Conservation (phyloP, 768 basidiomycete species). For the Pisolithus sp. region DNA sequence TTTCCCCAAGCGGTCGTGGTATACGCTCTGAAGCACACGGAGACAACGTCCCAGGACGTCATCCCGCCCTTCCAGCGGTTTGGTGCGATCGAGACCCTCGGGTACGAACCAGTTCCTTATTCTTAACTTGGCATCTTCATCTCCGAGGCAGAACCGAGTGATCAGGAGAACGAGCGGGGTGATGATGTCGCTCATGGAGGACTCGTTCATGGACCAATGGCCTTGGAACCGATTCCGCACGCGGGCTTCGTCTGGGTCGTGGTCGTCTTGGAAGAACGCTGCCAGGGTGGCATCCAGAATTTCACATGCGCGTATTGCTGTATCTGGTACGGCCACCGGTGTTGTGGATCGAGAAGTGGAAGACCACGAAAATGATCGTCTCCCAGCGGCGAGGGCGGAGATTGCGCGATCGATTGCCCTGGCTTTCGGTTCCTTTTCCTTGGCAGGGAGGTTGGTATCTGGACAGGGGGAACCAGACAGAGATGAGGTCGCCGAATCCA, state of each 20-base stretch:
- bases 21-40: conserved; percentile 67
- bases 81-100: conserved; percentile 70
- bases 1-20: conserved; percentile 66
- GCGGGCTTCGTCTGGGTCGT: conserved; percentile 57
- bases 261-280: conserved; percentile 61
- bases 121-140: conserved; percentile 48
- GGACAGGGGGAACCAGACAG: conserved; percentile 13
- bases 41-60: conserved; percentile 77
- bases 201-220: conserved; percentile 30
- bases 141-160: conserved; percentile 60
- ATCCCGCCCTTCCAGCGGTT: conserved; percentile 63
- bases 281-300: conserved; percentile 54
- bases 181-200: conserved; percentile 69
- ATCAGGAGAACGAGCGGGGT: conserved; percentile 74
- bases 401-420: conserved; percentile 23
- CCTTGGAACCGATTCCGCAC: conserved; percentile 40
- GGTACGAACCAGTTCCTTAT: conserved; percentile 71
- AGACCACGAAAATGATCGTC: conserved; percentile 37
- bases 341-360: conserved; percentile 33
- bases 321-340: conserved; percentile 31
- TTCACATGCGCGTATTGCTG: conserved; percentile 59
- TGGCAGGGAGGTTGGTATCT: conserved; percentile 9
- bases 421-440: conserved; percentile 18
- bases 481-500: conserved; percentile 33
- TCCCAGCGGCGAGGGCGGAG: conserved; percentile 24